phyloP scores from a whole-genome alignment of 345 rosid species.

The Lepidium sativum region DNA sequence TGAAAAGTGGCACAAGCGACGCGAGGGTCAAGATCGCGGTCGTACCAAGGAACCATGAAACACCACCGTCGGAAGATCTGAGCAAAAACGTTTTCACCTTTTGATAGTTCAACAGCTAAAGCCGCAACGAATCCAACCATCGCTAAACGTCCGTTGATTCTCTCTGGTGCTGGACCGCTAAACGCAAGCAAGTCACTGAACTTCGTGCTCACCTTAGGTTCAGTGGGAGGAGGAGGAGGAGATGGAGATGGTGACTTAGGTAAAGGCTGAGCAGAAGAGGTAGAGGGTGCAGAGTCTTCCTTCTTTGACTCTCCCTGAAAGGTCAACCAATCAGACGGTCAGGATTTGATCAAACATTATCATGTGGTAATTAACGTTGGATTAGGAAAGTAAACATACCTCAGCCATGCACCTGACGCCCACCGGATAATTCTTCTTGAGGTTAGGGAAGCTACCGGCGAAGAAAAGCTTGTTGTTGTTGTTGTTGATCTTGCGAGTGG shows the following conservation, averaged over 20 bases:
- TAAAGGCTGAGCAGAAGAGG: conserved; percentile 19
- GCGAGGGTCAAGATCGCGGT: conserved; percentile 46
- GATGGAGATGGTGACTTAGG: conserved; percentile 16
- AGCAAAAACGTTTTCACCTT: conserved; percentile 48
- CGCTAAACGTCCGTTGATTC: conserved; percentile 73
- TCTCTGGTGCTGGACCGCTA: conserved; percentile 79
- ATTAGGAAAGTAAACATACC: conserved; percentile 16
- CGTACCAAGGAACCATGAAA: conserved; percentile 46
- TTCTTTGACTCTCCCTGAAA: conserved; percentile 15
- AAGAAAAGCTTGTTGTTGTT: conserved; percentile 18
- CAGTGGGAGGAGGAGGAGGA: conserved; percentile 9
- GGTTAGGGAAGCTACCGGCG: conserved; percentile 10
- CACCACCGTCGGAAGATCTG: conserved; percentile 52
- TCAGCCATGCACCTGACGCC: conserved; percentile 39
- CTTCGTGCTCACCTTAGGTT: conserved; percentile 42
- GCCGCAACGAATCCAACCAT: conserved; percentile 76
- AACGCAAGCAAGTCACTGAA: conserved; percentile 56
- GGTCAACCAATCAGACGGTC: background rate
- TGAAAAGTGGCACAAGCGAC: conserved; percentile 45
- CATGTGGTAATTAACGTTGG: background rate
- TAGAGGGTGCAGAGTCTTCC: conserved; percentile 19
- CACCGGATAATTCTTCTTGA: conserved; percentile 18
- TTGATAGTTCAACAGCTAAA: conserved; percentile 48
- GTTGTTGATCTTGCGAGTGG: conserved; percentile 16
- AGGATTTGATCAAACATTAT: background rate